phyloP scores from a whole-genome alignment of 495 filamentous ascomycete species.

The Tuber melanosporum region DNA sequence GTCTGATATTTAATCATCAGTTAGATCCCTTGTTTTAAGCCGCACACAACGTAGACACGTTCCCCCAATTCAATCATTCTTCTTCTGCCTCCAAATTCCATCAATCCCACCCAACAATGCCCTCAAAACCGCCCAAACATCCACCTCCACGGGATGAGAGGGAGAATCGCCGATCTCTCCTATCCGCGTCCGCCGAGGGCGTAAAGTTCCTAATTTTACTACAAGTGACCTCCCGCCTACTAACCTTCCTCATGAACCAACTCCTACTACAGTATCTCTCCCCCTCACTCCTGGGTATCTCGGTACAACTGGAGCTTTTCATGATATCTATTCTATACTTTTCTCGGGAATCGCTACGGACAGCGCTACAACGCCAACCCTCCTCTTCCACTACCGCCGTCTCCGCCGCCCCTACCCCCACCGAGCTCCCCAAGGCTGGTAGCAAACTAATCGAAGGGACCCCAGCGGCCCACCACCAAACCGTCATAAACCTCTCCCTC shows the following conservation, averaged over 20 bases:
- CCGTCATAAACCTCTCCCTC: conserved; percentile 81
- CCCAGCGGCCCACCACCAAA: conserved; percentile 49
- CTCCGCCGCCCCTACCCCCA: conserved; percentile 37
- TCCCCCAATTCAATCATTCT: conserved; percentile 3
- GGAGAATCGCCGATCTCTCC: conserved; percentile 33
- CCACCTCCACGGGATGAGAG: conserved; percentile 8
- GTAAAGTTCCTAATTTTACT: conserved; percentile 80
- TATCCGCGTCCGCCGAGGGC: conserved; percentile 56
- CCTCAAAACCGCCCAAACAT: conserved; percentile 12
- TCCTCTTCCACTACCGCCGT: conserved; percentile 24
- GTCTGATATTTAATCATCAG: background rate
- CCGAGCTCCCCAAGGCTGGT: conserved; percentile 18
- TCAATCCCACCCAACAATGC: conserved; percentile 16
- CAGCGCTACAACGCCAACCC: conserved; percentile 75
- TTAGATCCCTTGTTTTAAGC: conserved; percentile 13
- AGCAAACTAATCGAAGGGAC: conserved; percentile 27
- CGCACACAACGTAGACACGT: conserved; percentile 18
- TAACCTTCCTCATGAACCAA: conserved; percentile 90
- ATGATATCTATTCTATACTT: conserved; percentile 85
- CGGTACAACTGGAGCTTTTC: conserved; percentile 84
- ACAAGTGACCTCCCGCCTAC: conserved; percentile 70
- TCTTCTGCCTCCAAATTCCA: background rate
- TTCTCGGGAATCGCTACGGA: conserved; percentile 76
- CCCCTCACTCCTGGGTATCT: conserved; percentile 71
- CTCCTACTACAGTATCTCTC: conserved; percentile 78